A percentile compares a stretch with the other conserved stretches of the same genome.
Evolutionary conservation across 345 rosid species (phyloP).

Genomic region (Reutealis trisperma): DNA sequence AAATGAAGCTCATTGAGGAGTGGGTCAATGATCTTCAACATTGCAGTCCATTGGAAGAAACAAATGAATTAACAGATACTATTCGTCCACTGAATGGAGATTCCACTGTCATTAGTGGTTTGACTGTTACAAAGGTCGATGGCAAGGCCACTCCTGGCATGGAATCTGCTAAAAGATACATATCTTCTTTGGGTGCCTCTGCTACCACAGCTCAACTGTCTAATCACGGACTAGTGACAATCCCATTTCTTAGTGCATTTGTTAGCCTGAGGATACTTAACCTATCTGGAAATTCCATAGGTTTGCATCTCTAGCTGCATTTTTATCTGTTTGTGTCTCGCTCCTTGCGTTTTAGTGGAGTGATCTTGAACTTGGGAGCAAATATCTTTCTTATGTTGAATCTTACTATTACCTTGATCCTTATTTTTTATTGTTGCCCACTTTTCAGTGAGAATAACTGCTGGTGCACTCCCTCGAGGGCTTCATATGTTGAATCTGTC

Average conservation of each 20-base stretch:
- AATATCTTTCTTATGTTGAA: background rate
- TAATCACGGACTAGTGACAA: slow-evolving; percentile 64
- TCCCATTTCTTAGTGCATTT: slow-evolving; percentile 83
- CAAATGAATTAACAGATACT: slow-evolving; percentile 37
- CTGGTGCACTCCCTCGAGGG: slow-evolving; percentile 95
- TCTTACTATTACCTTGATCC: background rate
- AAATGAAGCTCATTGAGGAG: slow-evolving; percentile 71
- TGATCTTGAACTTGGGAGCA: background rate
- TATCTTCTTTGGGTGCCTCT: slow-evolving; percentile 64
- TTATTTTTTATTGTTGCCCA: slow-evolving; percentile 8
- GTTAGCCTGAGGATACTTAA: slow-evolving; percentile 75
- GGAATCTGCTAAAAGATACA: slow-evolving; percentile 79
- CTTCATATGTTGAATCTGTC: slow-evolving; percentile 78
- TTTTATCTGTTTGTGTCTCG: background rate
- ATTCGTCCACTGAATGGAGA: slow-evolving; percentile 39
- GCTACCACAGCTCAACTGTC: slow-evolving; percentile 78
- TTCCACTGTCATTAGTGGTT: slow-evolving; percentile 30
- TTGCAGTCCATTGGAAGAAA: slow-evolving; percentile 55
- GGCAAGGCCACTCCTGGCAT: slow-evolving; percentile 56
- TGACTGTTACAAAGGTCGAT: slow-evolving; percentile 49
- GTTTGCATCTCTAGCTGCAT: slow-evolving; percentile 37
- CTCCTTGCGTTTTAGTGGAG: background rate
- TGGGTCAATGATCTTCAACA: slow-evolving; percentile 88
- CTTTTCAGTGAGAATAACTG: slow-evolving; percentile 66
- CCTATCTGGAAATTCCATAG: slow-evolving; percentile 87